phyloP scores from a whole-genome alignment of 2,329 filamentous ascomycete species.

The Beauveria scarabaeidicola region DNA sequence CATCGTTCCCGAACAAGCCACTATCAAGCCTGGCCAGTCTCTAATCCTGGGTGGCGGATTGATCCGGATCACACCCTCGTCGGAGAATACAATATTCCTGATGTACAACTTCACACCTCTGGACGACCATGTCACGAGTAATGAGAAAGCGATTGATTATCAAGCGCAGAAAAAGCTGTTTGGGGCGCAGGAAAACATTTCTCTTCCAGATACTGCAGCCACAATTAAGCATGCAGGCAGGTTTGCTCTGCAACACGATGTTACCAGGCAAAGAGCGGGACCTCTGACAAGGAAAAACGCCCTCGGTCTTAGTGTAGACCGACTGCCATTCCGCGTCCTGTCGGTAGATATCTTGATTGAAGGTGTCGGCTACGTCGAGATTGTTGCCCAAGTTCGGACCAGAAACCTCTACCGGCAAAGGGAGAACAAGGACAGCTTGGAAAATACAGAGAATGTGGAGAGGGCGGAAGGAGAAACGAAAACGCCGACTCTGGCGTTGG shows the following conservation, averaged over 20 bases:
- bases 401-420: conserved; percentile 32
- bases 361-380: conserved; percentile 86
- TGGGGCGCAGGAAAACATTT: conserved; percentile 55
- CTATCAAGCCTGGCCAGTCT: conserved; percentile 68
- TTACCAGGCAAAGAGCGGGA: conserved; percentile 70
- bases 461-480: conserved; percentile 11
- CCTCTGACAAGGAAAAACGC: conserved; percentile 58
- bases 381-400: conserved; percentile 71
- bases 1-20: conserved; percentile 62
- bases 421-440: conserved; percentile 7
- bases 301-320: conserved; percentile 54
- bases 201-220: conserved; percentile 46
- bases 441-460: neutral
- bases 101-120: conserved; percentile 84
- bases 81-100: conserved; percentile 55
- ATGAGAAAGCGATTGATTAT: conserved; percentile 67
- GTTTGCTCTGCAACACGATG: conserved; percentile 70
- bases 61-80: conserved; percentile 72
- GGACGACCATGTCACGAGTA: conserved; percentile 65
- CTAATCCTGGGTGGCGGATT: conserved; percentile 72
- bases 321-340: conserved; percentile 71
- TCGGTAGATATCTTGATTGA: conserved; percentile 82
- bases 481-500: neutral
- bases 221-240: conserved; percentile 62
- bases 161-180: conserved; percentile 54